phyloP scores from a whole-genome alignment of 257 asterid genomes.

The Asclepias syriaca region DNA sequence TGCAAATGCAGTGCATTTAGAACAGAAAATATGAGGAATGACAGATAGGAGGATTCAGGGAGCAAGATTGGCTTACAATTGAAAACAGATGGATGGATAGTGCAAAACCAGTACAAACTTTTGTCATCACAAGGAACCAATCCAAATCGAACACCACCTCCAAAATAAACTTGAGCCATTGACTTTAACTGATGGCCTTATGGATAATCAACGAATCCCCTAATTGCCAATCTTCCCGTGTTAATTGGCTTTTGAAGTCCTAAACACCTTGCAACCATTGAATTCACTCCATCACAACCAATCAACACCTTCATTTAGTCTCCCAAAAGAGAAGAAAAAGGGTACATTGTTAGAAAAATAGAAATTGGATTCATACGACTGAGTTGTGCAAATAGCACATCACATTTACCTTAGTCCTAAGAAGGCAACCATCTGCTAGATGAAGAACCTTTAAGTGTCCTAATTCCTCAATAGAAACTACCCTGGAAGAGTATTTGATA shows the following conservation, averaged over 20 bases:
- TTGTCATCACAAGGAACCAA: conserved; percentile 54
- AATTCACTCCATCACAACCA: conserved; percentile 87
- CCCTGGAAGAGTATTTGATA: conserved; percentile 62
- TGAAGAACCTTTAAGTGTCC: conserved; percentile 57
- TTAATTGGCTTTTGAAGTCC: conserved; percentile 50
- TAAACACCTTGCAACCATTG: conserved; percentile 63
- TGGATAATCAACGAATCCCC: conserved; percentile 64
- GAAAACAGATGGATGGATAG: conserved; percentile 36
- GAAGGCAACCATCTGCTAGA: conserved; percentile 61
- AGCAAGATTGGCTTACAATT: conserved; percentile 38
- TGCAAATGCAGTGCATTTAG: no score
- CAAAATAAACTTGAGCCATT: conserved; percentile 38
- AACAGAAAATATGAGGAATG: not conserved
- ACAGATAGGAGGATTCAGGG: not conserved
- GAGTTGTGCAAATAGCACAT: not conserved
- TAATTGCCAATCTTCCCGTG: conserved; percentile 54
- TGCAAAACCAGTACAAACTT: conserved; percentile 71
- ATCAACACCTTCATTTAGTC: conserved; percentile 47
- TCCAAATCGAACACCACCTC: conserved; percentile 64
- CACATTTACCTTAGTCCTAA: conserved; percentile 50
- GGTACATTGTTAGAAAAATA: not conserved
- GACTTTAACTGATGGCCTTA: conserved; percentile 57
- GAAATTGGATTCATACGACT: not conserved
- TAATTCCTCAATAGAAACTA: conserved; percentile 57
- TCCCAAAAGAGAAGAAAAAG: not conserved